Percentiles rank a stretch among this genome's conserved stretches.
phyloP scores from a whole-genome alignment of 108 stramenopile genomes.

The Cyclostephanos invisitatus region DNA sequence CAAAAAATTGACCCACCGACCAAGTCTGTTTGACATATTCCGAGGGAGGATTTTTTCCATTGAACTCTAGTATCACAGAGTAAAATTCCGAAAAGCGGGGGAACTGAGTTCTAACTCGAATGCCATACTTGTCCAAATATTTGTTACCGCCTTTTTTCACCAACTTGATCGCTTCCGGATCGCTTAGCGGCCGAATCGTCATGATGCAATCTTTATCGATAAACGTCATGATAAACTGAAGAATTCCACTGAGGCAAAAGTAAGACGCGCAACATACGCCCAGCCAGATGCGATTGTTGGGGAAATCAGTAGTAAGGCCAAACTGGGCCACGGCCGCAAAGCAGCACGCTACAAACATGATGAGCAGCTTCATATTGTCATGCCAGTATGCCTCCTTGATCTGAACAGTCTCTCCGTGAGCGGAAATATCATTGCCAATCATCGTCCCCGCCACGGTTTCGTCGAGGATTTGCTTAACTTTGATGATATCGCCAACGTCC shows the following conservation, averaged over 20 bases:
- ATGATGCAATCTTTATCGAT: conserved; percentile 92
- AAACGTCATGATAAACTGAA: conserved; percentile 93
- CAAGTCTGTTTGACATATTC: conserved; percentile 74
- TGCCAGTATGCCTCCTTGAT: conserved; percentile 81
- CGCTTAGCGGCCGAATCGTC: conserved; percentile 66
- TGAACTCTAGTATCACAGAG: conserved; percentile 80
- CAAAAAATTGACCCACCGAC: conserved; percentile 91
- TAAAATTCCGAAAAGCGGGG: conserved; percentile 89
- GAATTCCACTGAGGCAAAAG: conserved; percentile 87
- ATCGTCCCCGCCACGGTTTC: conserved; percentile 87
- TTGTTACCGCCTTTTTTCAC: conserved; percentile 56
- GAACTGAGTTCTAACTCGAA: conserved; percentile 80
- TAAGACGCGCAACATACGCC: conserved; percentile 90
- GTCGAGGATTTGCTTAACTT: conserved; percentile 96
- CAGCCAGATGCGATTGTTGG: conserved; percentile 83
- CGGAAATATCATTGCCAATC: conserved; percentile 59
- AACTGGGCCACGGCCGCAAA: conserved; percentile 95
- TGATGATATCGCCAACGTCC: conserved; percentile 94
- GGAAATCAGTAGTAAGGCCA: conserved; percentile 87
- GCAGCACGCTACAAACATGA: conserved; percentile 90
- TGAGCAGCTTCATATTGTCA: conserved; percentile 90
- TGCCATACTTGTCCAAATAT: conserved; percentile 60
- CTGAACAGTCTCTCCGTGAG: conserved; percentile 42
- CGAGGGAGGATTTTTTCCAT: conserved; percentile 40
- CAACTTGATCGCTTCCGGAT: conserved; percentile 41